Evolutionary conservation across 345 rosid genomes (phyloP).

Genomic region (Euphorbia lathyris): DNA sequence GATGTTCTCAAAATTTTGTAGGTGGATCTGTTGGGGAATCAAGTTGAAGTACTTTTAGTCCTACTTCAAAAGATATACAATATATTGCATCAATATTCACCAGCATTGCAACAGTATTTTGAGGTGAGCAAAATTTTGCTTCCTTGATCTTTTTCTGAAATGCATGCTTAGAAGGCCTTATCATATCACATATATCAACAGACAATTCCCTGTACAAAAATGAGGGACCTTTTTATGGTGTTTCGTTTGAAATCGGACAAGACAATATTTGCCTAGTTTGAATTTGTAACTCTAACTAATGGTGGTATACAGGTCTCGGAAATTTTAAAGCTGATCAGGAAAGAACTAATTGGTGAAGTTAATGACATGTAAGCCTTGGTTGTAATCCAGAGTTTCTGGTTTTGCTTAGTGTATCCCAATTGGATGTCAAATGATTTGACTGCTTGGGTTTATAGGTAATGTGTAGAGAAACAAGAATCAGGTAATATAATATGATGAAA

Average conservation of each 20-base stretch:
- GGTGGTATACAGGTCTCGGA: conserved; percentile 41
- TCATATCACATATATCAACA: neutral
- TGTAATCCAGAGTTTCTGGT: neutral
- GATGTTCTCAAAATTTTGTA: conserved; percentile 6
- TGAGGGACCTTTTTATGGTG: neutral
- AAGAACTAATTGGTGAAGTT: conserved; percentile 32
- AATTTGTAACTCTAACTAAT: neutral
- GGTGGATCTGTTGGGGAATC: conserved; percentile 89
- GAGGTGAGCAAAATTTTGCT: conserved; percentile 36
- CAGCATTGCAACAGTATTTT: conserved; percentile 37
- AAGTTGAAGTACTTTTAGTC: conserved; percentile 53
- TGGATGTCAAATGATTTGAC: neutral
- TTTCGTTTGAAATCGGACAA: neutral
- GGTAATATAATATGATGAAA: too few species aligned
- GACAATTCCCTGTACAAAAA: neutral
- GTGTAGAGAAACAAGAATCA: neutral
- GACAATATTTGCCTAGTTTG: neutral
- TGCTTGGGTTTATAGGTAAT: neutral
- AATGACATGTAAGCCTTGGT: neutral
- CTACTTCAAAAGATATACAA: conserved; percentile 51
- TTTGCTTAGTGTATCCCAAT: neutral
- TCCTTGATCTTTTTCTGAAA: too few species aligned
- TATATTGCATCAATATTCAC: conserved; percentile 39
- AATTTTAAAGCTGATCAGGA: conserved; percentile 49
- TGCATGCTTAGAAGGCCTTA: too few species aligned